Evolutionary conservation across 202 grass and related monocot genomes (phyloP).

Genomic region (Cymbopogon flexuosus): DNA sequence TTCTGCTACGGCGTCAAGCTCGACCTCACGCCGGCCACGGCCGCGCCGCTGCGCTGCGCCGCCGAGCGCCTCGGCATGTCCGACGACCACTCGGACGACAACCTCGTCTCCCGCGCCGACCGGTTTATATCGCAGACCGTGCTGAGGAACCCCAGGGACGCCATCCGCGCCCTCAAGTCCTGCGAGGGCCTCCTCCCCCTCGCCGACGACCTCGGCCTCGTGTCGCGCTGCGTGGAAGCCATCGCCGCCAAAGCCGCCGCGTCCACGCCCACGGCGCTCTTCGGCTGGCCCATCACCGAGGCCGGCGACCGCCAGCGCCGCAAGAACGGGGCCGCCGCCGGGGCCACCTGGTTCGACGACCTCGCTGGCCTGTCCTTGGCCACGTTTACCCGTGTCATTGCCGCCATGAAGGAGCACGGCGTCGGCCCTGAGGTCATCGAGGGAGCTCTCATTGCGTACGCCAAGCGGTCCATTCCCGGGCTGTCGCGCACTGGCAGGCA

Average conservation of each 20-base stretch:
- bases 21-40: conserved; percentile 67
- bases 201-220: conserved; percentile 64
- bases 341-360: conserved; percentile 70
- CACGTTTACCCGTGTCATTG: conserved; percentile 71
- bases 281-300: conserved; percentile 72
- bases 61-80: conserved; percentile 82
- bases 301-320: conserved; percentile 38
- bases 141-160: conserved; percentile 64
- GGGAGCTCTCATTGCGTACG: conserved; percentile 74
- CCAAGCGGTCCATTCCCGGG: conserved; percentile 82
- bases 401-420: conserved; percentile 64
- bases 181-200: conserved; percentile 66
- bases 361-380: conserved; percentile 60
- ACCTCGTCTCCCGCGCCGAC: conserved; percentile 77
- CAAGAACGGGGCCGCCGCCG: conserved; percentile 35
- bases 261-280: conserved; percentile 63
- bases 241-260: conserved; percentile 59
- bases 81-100: conserved; percentile 78
- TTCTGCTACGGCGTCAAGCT: conserved; percentile 96
- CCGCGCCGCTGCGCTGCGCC: conserved; percentile 68
- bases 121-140: conserved; percentile 60
- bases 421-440: conserved; percentile 73
- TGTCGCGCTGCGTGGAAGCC: conserved; percentile 70
- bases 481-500: conserved; percentile 64
- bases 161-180: conserved; percentile 70